A percentile compares a stretch with the other conserved stretches of the same genome.
phyloP scores from a whole-genome alignment of 2,329 filamentous ascomycete genomes.

The Ophiocordyceps camponoti-floridani region DNA sequence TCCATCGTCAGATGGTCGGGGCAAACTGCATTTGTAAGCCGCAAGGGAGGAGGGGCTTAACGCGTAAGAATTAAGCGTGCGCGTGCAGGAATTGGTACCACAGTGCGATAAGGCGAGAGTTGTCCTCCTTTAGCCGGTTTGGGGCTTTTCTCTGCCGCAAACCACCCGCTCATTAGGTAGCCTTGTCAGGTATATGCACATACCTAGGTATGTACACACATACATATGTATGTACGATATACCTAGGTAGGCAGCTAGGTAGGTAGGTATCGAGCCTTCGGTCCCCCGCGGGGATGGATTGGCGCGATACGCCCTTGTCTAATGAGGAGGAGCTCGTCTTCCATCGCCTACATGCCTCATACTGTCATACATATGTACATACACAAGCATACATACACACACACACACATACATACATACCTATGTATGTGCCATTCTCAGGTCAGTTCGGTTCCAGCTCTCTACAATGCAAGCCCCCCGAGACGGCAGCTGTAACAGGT shows the following conservation, averaged over 20 bases:
- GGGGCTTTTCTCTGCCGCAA: neutral
- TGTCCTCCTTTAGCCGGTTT: neutral
- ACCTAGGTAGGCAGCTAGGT: no score
- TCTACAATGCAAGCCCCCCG: no score
- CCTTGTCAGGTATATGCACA: neutral
- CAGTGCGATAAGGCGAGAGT: neutral
- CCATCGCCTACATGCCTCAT: no score
- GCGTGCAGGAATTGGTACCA: neutral
- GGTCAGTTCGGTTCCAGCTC: no score
- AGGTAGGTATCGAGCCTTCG: neutral
- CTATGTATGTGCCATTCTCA: no score
- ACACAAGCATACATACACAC: neutral
- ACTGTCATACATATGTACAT: neutral
- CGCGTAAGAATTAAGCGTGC: neutral
- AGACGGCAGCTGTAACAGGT: no score
- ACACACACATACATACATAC: neutral
- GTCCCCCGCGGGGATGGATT: no score
- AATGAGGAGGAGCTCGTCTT: no score
- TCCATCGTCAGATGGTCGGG: neutral
- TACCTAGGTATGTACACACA: neutral
- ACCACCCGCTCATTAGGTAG: neutral
- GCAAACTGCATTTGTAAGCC: slow-evolving; percentile 1
- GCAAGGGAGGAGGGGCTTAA: neutral
- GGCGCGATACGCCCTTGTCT: no score
- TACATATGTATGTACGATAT: no score